These are phyloP conservation scores for Acer saccharum DNA, from an alignment of 345 rosid genomes.

Conservation along the genomic window DNA sequence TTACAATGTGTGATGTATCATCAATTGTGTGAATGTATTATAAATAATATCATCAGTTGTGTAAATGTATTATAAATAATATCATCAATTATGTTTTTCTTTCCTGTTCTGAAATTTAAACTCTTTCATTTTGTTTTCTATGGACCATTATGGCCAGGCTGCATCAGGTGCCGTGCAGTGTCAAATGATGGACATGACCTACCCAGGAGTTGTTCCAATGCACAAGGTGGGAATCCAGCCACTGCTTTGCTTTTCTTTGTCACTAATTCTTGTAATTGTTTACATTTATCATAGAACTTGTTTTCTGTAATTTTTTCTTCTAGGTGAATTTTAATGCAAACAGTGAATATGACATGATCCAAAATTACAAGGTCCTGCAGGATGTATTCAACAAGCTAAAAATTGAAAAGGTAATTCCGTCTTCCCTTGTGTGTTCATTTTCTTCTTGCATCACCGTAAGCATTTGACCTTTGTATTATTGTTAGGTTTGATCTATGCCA, in stretches of 20 bases:
- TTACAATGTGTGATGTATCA: not conserved
- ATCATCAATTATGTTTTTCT: not conserved
- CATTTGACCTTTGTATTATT: slow-evolving; percentile 1
- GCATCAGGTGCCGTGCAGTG: slow-evolving; percentile 99
- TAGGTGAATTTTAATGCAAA: slow-evolving; percentile 96
- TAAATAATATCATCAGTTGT: not conserved
- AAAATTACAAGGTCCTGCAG: slow-evolving; percentile 96
- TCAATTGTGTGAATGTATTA: not conserved
- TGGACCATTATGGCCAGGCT: slow-evolving; percentile 50
- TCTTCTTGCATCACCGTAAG: not conserved
- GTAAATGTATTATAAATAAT: not conserved
- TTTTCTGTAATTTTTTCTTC: slow-evolving; percentile 4
- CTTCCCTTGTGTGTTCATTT: not conserved
- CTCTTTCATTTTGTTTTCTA: not conserved
- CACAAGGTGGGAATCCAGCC: slow-evolving; percentile 62
- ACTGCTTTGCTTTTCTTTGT: not conserved
- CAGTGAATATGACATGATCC: slow-evolving; percentile 95
- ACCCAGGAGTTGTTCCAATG: slow-evolving; percentile 97
- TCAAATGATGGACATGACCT: slow-evolving; percentile 95
- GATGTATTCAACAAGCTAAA: slow-evolving; percentile 91
- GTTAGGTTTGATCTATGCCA: not conserved
- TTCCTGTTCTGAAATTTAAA: slow-evolving; percentile 8
- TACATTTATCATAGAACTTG: not conserved
- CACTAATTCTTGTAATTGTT: slow-evolving; percentile 4
- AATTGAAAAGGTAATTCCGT: slow-evolving; percentile 69